phyloP scores from a whole-genome alignment of 805 yeast species.

The Yarrowia sp. region DNA sequence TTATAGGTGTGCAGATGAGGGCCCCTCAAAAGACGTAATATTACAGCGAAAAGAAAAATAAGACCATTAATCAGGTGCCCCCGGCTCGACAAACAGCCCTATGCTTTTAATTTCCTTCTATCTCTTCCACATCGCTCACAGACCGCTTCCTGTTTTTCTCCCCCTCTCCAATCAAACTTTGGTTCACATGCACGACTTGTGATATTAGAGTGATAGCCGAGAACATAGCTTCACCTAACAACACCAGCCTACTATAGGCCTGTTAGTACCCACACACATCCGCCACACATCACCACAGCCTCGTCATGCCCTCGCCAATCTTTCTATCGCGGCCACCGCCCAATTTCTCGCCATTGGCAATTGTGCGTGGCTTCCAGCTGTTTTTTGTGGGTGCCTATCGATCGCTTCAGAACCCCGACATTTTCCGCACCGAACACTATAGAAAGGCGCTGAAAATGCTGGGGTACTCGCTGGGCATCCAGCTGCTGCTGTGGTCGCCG shows the following conservation, averaged over 20 bases:
- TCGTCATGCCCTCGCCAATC: slow-evolving; percentile 63
- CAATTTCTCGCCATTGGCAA: slow-evolving; percentile 58
- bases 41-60: too few species aligned
- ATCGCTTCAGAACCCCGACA: slow-evolving; percentile 55
- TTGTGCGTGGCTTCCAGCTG: slow-evolving; percentile 62
- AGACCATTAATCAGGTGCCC: too few species aligned
- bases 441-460: slow-evolving; percentile 52
- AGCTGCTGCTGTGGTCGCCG: slow-evolving; percentile 50
- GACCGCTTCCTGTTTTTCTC: accelerated
- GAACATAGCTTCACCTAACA: not conserved
- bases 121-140: not conserved
- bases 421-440: slow-evolving; percentile 52
- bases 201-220: slow-evolving; percentile 1
- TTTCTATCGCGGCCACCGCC: slow-evolving; percentile 65
- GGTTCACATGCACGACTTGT: slow-evolving; percentile 17
- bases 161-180: slow-evolving; percentile 13
- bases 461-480: slow-evolving; percentile 52
- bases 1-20: not conserved
- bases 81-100: too few species aligned
- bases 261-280: not conserved
- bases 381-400: slow-evolving; percentile 59
- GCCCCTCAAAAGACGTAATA: too few species aligned
- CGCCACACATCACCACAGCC: not conserved
- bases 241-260: slow-evolving; percentile 10
- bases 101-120: too few species aligned